phyloP scores from a whole-genome alignment of 768 basidiomycete genomes.

The Phylloporus scabripes region DNA sequence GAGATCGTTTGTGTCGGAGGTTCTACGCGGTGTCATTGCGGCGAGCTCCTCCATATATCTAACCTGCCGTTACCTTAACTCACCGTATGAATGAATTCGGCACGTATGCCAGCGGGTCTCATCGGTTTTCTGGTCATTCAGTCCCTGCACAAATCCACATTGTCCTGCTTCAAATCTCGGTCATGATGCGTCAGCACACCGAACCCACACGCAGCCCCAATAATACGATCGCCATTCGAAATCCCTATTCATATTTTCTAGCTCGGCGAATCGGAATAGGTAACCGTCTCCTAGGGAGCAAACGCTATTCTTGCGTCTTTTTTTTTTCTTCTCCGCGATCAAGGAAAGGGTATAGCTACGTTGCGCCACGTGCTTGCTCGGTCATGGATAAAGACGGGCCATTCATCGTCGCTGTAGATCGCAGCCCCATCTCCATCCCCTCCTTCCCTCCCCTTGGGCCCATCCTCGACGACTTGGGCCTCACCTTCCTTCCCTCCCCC shows the following conservation, averaged over 20 bases:
- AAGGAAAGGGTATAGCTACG: conserved; percentile 10
- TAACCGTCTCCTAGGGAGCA: neutral
- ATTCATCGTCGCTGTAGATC: neutral
- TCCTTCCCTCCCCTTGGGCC: neutral
- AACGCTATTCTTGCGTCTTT: neutral
- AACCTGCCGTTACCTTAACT: neutral
- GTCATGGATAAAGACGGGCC: neutral
- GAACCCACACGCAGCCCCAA: neutral
- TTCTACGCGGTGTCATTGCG: neutral
- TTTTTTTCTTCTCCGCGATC: conserved; percentile 1
- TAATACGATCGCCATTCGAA: neutral
- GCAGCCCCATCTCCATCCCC: neutral
- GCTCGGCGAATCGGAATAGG: conserved; percentile 16
- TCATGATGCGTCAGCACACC: neutral
- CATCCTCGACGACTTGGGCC: neutral
- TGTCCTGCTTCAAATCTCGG: neutral
- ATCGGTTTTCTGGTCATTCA: neutral
- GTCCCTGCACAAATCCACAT: neutral
- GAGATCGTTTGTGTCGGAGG: neutral
- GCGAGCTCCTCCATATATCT: neutral
- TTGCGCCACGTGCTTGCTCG: conserved; percentile 10
- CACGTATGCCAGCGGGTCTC: neutral
- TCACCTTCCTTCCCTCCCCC: neutral
- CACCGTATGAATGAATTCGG: neutral
- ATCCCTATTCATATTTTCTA: neutral